Evolutionary conservation across 305 asterid genomes (phyloP), one percentile per base, ranked within the genome.

Genomic region (Rubia balearica): DNA sequence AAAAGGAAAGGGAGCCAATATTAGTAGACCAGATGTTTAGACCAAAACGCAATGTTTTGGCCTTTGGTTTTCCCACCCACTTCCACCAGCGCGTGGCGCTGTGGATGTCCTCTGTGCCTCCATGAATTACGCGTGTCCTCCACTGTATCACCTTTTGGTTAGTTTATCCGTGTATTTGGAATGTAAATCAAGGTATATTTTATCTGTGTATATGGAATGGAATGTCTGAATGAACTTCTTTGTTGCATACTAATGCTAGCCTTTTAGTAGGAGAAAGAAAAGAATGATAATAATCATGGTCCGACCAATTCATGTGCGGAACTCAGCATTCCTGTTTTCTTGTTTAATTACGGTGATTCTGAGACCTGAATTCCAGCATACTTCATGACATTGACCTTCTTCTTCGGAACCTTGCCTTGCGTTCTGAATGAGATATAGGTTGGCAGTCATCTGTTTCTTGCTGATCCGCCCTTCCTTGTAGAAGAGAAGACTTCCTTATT

Each of bases 341-440:
- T 40, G 17, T 65, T n/a, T 65, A 22, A 41, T 7, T 65, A 36
- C 2, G n/a, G 33, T 62, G 45, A 36, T 36, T 14, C 19, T 38
- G 12, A 61, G 67, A 62, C 67, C 19, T 62, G 27, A n/a, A 57
- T 22, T 70, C 14, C n/a, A 1, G 61, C 41, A 61, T 49, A 30
- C 64, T 65, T 84, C 75, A 88, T 43, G 92, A 73, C 42, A 78
- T 65, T 69, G 95, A 83, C 75, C 79, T 85, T 81, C 93, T 82
- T 68, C 83, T 69, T 56, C 53, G 61, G 72, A 73, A 74, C 79
- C 81, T 81, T 36, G 75, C 57, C 76, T 83, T 80, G 14, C 65
- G 82, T 21, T 73, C 77, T 68, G 71, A 66, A 41, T 53, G 79
- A 72, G 69, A 41, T 41, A 10, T 42, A 65, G 42, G 48, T 40